Base-by-base conservation (phyloP, 176 grass and related monocot genomes). In the Panicum miliaceum region DNA sequence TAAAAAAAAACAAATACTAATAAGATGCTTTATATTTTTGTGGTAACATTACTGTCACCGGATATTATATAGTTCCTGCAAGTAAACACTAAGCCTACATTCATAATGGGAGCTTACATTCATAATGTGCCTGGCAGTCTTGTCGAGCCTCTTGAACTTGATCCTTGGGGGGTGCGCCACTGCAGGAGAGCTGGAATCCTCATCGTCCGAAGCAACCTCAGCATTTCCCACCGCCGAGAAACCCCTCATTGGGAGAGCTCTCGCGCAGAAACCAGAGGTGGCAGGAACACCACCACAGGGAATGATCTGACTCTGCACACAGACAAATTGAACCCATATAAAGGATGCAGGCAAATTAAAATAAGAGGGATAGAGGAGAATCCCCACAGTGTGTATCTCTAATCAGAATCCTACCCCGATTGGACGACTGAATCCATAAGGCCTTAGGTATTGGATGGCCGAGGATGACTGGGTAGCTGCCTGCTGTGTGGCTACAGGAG, bases 81-180 rank as follows among this genome's bases (percentile, higher is more conserved):
- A 18, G n/a, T 48, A 38, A n/a, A 40, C 40, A 41, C 50, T 64
- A 57, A 15, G 65, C 82, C n/a, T n/a, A n/a, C n/a, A n/a, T n/a
- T n/a, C n/a, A n/a, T n/a, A n/a, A n/a, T n/a, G n/a, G n/a, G n/a
- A n/a, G n/a, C n/a, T 93, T 84, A 95, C 95, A 68, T 92, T 95
- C 96, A 97, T 95, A 56, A 95, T 93, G 43, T 98, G 91, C 23
- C 92, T 98, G 5, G 92, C 95, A 14, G 87, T 98, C 83, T 98
- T 95, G 88, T 98, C 93, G 19, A 89, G 92, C 50, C 96, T 91
- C 88, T 95, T 98, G 64, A 98, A 98, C 77, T 95, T 98, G 29
- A 98, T 90, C 25, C 72, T 73, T 0, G 40, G 85, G n/a, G 91
- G 92, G 40, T 77, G 84, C 50, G 95, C 92, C 47, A 85, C 34